Percentiles rank a stretch among this genome's conserved stretches.
Conservation (phyloP, 495 filamentous ascomycete species). For the Barbatosphaeria neglecta region DNA sequence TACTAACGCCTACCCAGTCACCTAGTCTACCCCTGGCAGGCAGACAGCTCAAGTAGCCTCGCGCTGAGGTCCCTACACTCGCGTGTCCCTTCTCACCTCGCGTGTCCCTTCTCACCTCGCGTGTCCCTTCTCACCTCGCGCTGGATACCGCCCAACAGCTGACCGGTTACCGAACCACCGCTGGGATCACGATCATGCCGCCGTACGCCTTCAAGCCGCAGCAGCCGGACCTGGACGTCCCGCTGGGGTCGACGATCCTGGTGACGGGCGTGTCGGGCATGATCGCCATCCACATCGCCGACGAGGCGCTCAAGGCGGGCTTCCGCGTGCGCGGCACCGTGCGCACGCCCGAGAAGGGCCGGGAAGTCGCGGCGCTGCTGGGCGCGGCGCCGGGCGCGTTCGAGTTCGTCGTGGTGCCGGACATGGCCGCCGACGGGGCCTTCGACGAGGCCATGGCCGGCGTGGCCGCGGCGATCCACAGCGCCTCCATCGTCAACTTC, state of each 20-base stretch:
- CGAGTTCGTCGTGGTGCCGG: slow-evolving; percentile 22
- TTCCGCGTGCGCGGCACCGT: slow-evolving; percentile 42
- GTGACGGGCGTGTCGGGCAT: slow-evolving; percentile 45
- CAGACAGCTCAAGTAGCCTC: too few relatives aligned
- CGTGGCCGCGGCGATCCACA: slow-evolving; percentile 26
- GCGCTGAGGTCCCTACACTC: too few relatives aligned
- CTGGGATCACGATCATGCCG: too few relatives aligned
- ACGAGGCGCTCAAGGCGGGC: slow-evolving; percentile 33
- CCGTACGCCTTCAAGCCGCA: too few relatives aligned
- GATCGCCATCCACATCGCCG: slow-evolving; percentile 37
- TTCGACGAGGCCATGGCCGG: slow-evolving; percentile 32
- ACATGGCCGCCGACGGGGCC: slow-evolving; percentile 24
- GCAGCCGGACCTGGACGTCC: too few relatives aligned
- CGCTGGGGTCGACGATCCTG: slow-evolving; percentile 18
- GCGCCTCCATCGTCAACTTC: slow-evolving; percentile 31
- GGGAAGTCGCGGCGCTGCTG: slow-evolving; percentile 24
- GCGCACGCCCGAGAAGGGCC: slow-evolving; percentile 23
- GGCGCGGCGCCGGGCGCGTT: slow-evolving; percentile 32
- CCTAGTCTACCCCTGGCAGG: too few relatives aligned
- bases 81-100: too few relatives aligned
- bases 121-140: too few relatives aligned
- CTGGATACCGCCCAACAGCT: too few relatives aligned
- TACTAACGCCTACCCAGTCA: too few relatives aligned
- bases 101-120: too few relatives aligned
- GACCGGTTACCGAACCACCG: too few relatives aligned